Base-by-base conservation (phyloP, 1,139 yeast genomes). In the Waltiozyma sp. region DNA sequence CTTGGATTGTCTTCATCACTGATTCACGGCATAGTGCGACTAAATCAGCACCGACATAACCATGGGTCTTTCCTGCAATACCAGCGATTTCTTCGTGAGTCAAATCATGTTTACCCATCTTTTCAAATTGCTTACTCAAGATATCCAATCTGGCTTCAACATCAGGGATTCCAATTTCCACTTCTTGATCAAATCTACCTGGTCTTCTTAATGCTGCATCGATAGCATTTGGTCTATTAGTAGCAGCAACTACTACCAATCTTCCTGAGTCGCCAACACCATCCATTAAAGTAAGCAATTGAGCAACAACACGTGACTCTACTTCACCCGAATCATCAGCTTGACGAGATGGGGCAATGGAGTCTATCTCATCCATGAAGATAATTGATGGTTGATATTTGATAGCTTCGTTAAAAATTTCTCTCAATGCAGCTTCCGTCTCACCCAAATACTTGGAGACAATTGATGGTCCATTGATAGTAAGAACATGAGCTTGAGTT, bases 391-490 rank as follows among this genome's bases (percentile, higher is more conserved):
- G 98, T 54, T 89, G 95, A 57, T 73, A 88, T 54, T 73, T 73
- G 42, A 76, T 67, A 0, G 97, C 97, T 58, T 91, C 97, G 16
- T 73, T 73, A 57, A 91, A 91, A 21, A 84, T 73, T n/a, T 75
- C 84, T 46, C 96, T 67, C 14, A 91, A 65, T 14, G 88, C 80
- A 47, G 78, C 77, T 59, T 91, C 98, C 0, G 97, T 88, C 55
- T 89, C 97, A 4, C 98, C 98, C 37, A 88, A 64, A 56, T 89
- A 91, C 58, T 88, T 88, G 4, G 96, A 86, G 2, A 88, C 91
- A 43, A 91, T 84, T 0, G 95, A 80, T 1, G 97, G 95, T 0
- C 97, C 96, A 57, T 85, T 84, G 24, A 91, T 82, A 2, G 86
- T 78, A 40, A 89, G 69, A 0, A 89, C 79, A 61, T 89, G 97